Evolutionary conservation across 2,329 filamentous ascomycete species (phyloP).

Genomic region (Thielaviopsis punctulata): DNA sequence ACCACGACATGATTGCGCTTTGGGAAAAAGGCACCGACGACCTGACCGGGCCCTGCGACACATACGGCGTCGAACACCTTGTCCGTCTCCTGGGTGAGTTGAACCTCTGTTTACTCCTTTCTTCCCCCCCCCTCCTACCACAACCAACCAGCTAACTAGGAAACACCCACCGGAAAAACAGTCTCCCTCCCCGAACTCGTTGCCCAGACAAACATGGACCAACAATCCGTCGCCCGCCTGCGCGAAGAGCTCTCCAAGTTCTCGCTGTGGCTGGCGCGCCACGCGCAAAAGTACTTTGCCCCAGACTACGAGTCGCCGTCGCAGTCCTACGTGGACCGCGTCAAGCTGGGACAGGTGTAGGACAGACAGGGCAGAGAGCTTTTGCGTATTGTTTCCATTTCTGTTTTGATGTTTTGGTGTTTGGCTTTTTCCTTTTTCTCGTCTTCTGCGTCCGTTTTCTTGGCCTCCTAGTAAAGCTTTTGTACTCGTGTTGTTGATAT

Average conservation of each 20-base stretch:
- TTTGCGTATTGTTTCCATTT: background rate
- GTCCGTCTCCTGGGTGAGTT: slow-evolving; percentile 68
- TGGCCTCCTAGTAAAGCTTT: background rate
- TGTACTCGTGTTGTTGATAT: background rate
- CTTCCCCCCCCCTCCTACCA: background rate
- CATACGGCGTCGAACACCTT: slow-evolving; percentile 87
- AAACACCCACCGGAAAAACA: too few species aligned
- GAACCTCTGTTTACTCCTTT: background rate
- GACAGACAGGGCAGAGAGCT: background rate
- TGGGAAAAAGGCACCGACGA: slow-evolving; percentile 46
- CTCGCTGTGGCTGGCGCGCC: slow-evolving; percentile 66
- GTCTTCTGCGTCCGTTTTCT: background rate
- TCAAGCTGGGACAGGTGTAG: slow-evolving; percentile 19
- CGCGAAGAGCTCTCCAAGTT: slow-evolving; percentile 80
- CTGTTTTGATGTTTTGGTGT: background rate
- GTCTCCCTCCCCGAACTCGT: slow-evolving; percentile 84
- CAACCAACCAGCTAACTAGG: too few species aligned
- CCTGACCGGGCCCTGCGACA: slow-evolving; percentile 56
- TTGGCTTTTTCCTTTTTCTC: background rate
- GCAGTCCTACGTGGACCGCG: slow-evolving; percentile 55
- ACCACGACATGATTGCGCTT: slow-evolving; percentile 55
- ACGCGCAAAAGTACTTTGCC: slow-evolving; percentile 62
- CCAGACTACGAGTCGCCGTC: slow-evolving; percentile 57
- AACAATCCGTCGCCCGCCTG: slow-evolving; percentile 72
- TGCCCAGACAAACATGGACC: slow-evolving; percentile 95